phyloP scores from a whole-genome alignment of 345 rosid species.

The Ceriops tagal region DNA sequence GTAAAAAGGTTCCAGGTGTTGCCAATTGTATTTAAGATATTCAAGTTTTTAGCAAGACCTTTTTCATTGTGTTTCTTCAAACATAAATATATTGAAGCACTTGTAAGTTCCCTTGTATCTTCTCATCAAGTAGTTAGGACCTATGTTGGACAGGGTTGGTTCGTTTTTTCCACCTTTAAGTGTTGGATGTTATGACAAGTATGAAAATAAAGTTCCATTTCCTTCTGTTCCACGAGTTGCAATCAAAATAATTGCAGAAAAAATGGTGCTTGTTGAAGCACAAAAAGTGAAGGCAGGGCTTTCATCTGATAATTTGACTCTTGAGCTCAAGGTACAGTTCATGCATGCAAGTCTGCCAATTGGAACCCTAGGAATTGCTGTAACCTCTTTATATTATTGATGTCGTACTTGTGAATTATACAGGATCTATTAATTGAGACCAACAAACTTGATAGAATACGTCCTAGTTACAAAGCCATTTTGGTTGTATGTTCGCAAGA shows the following conservation, averaged over 20 bases:
- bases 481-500: slow-evolving; percentile 37
- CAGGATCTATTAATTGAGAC: slow-evolving; percentile 47
- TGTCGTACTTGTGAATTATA: slow-evolving; percentile 5
- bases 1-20: too few relatives aligned
- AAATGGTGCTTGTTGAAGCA: slow-evolving; percentile 18
- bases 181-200: slow-evolving; percentile 50
- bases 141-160: slow-evolving; percentile 49
- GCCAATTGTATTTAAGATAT: too few relatives aligned
- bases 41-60: not conserved
- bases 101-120: not conserved
- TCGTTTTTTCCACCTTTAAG: slow-evolving; percentile 33
- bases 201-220: slow-evolving; percentile 41
- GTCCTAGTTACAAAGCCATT: slow-evolving; percentile 44
- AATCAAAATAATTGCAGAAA: slow-evolving; percentile 27
- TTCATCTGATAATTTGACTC: slow-evolving; percentile 30
- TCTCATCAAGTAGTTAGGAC: not conserved
- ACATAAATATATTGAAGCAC: not conserved
- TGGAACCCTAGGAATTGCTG: not conserved
- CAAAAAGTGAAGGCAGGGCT: slow-evolving; percentile 33
- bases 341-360: not conserved
- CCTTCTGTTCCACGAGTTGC: slow-evolving; percentile 32
- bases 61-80: not conserved
- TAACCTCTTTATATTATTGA: not conserved
- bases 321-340: slow-evolving; percentile 43
- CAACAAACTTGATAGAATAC: slow-evolving; percentile 37